phyloP scores from a whole-genome alignment of 2,329 filamentous ascomycete genomes.

The Apiospora arundinis region DNA sequence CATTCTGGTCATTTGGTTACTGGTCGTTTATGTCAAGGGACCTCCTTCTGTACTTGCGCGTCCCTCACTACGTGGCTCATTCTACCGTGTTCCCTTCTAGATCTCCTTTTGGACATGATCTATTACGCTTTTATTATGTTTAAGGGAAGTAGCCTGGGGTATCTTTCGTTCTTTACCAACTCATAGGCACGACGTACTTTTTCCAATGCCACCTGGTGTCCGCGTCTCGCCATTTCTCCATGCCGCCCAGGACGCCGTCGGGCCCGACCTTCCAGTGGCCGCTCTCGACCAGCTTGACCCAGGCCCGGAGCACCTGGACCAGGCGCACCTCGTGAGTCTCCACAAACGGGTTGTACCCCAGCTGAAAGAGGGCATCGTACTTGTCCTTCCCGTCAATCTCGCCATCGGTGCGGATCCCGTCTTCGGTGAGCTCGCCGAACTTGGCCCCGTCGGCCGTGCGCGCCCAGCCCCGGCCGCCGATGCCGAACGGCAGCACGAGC shows the following conservation, averaged over 20 bases:
- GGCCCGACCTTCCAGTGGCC: slow-evolving; percentile 36
- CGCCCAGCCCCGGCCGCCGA: background rate
- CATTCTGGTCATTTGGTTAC: too few relatives aligned
- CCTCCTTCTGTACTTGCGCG: too few relatives aligned
- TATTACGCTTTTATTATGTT: too few relatives aligned
- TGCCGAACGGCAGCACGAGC: background rate
- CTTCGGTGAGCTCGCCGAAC: background rate
- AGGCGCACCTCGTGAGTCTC: slow-evolving; percentile 29
- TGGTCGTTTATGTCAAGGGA: too few relatives aligned
- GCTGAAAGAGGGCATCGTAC: slow-evolving; percentile 26
- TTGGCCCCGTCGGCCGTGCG: slow-evolving; percentile 19
- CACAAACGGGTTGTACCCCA: slow-evolving; percentile 29
- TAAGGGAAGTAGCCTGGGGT: background rate
- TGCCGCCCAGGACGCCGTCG: slow-evolving; percentile 36
- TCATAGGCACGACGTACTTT: slow-evolving; percentile 29
- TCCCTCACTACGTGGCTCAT: too few relatives aligned
- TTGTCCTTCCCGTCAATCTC: background rate
- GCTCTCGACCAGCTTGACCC: slow-evolving; percentile 34
- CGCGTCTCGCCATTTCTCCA: slow-evolving; percentile 39
- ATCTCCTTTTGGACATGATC: too few relatives aligned
- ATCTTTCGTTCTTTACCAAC: slow-evolving; percentile 37
- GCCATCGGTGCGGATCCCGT: too few relatives aligned
- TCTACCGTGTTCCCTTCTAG: too few relatives aligned
- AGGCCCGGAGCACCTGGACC: slow-evolving; percentile 36
- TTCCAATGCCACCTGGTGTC: slow-evolving; percentile 34